Evolutionary conservation across 345 rosid species (phyloP).

Genomic region (Citrus maxima): DNA sequence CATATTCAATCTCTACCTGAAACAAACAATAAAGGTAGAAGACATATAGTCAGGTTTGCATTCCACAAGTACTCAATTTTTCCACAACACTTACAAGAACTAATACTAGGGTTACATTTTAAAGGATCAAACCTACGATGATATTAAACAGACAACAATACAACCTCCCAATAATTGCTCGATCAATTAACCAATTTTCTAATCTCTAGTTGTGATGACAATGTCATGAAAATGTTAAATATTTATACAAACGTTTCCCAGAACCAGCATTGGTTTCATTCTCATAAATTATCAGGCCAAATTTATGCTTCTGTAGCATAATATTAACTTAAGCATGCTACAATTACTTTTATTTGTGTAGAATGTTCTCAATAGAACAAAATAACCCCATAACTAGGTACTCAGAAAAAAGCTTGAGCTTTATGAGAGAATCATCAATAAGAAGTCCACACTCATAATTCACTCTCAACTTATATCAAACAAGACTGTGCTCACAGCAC

Average conservation of each 20-base stretch:
- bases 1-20: slow-evolving; percentile 80
- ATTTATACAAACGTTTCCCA: not conserved
- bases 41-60: not conserved
- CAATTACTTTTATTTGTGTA: not conserved
- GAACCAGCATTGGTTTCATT: not conserved
- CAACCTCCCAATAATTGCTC: not conserved
- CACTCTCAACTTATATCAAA: not conserved
- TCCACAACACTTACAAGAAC: not conserved
- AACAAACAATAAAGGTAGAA: slow-evolving; percentile 14
- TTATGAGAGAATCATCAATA: not conserved
- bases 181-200: not conserved
- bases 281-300: not conserved
- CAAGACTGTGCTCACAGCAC: not conserved
- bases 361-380: not conserved
- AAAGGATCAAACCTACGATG: not conserved
- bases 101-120: not conserved
- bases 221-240: not conserved
- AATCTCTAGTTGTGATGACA: not conserved
- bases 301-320: not conserved
- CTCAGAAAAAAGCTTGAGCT: not conserved
- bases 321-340: not conserved
- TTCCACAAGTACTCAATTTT: not conserved
- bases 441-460: too few relatives aligned
- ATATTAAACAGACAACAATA: not conserved
- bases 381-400: not conserved